phyloP scores from a whole-genome alignment of 2,329 filamentous ascomycete species.

The Geosmithia morbida region DNA sequence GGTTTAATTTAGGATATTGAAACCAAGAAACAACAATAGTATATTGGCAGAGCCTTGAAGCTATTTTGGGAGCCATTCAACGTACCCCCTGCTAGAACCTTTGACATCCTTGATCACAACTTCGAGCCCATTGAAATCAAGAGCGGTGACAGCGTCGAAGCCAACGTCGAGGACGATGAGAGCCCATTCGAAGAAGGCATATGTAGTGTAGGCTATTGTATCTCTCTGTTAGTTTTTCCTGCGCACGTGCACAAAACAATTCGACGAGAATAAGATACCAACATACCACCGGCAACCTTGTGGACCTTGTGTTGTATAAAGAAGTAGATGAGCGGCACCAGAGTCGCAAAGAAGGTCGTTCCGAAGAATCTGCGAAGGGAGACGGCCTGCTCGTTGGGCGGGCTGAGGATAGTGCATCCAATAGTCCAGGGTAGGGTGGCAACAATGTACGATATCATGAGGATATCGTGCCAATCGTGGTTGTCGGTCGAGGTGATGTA shows the following conservation, averaged over 20 bases:
- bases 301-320: constrained; percentile 99
- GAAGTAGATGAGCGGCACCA: constrained; percentile 86
- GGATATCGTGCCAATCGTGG: constrained; percentile 96
- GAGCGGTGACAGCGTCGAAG: constrained; percentile 86
- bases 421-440: constrained; percentile 91
- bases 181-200: constrained; percentile 96
- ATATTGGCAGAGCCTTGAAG: constrained; percentile 13
- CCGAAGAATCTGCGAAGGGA: constrained; percentile 82
- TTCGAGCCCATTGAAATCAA: constrained; percentile 85
- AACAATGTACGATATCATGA: constrained; percentile 97
- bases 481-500: constrained; percentile 98
- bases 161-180: constrained; percentile 89
- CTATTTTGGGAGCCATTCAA: constrained; percentile 89
- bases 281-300: constrained; percentile 76
- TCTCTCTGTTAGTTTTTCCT: neutral
- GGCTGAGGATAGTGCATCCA: constrained; percentile 79
- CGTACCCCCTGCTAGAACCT: constrained; percentile 94
- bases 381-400: constrained; percentile 66
- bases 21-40: constrained; percentile 3
- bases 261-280: neutral
- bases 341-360: constrained; percentile 73
- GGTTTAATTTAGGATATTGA: constrained; percentile 22
- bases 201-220: constrained; percentile 75
- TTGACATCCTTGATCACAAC: constrained; percentile 79
- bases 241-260: neutral